Evolutionary conservation across 371 early-diverging fungal genomes (phyloP), one percentile per base, ranked within the genome.

Genomic region (Zychaea mexicana): DNA sequence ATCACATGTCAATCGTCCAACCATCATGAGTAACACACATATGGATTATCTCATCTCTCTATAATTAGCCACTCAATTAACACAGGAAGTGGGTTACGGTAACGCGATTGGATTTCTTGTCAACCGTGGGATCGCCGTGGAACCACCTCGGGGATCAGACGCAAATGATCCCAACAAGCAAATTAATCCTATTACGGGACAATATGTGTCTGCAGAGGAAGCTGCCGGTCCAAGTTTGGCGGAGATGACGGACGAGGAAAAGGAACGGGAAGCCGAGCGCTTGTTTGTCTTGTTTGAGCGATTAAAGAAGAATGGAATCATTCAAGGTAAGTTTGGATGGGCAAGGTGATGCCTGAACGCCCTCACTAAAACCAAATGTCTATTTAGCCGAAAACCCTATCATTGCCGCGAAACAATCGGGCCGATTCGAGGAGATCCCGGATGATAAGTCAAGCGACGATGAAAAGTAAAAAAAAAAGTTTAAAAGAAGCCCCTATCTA

Each of bases 221-320:
- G 85, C 87, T 21, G 71, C 77, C 36, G 75, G 77, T 6, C 79
- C 80, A 9, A 84, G 82, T 24, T 71, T 89, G 58, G 83, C 83
- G 5, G 84, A 87, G 12, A 94, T 98, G 96, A 97, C 96, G 13
- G 95, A 95, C 28, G 98, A 96, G 72, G 97, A 98, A 70, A 96
- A 96, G 74, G 96, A 97, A 70, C 76, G 88, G 26, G 98, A 98
- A 71, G 96, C 97, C 2, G 95, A 96, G 73, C 83, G 86, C 28
- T 66, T 98, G 67, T 90, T 97, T 79, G 96, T 94, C 0, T 78
- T 96, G 70, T 94, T 98, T 82, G 96, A 97, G 65, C 82, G 94
- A 69, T 75, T 97, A 52, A 92, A 98, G 62, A 90, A 90, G 68
- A 94, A 92, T 4, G 98, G 98, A 8, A 79, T 97, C 8, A 88